A percentile compares a stretch with the other conserved stretches of the same genome.
Conservation (phyloP, 164 flowering plant species). For the Saururus chinensis region DNA sequence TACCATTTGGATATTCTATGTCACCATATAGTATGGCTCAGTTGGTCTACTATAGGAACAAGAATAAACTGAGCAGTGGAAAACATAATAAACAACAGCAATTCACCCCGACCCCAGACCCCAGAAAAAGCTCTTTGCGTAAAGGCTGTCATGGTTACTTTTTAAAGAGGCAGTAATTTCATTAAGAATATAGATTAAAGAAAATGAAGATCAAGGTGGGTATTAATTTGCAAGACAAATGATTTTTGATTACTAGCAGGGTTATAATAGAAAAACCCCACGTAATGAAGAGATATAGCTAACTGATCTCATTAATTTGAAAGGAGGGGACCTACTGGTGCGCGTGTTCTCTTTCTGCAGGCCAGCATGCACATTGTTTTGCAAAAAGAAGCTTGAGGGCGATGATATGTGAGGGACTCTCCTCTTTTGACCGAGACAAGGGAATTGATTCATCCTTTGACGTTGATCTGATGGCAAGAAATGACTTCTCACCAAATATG, state of each 20-base stretch:
- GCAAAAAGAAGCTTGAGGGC: not conserved
- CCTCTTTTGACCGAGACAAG: not conserved
- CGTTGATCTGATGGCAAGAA: not conserved
- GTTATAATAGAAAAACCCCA: not conserved
- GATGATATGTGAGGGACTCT: not conserved
- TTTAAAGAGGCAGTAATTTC: conserved; percentile 3
- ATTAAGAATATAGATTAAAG: not conserved
- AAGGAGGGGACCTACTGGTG: not conserved
- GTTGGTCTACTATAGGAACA: not conserved
- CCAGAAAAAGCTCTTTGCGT: not conserved
- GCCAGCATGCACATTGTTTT: not conserved
- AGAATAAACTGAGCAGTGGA: not conserved
- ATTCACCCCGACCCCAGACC: not conserved
- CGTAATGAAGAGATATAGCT: not conserved
- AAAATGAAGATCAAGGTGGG: not conserved
- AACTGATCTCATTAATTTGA: not conserved
- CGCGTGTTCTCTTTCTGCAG: not conserved
- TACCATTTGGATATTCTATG: too few species aligned
- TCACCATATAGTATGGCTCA: not conserved
- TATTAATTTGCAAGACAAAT: conserved; percentile 4
- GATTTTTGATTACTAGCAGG: not conserved
- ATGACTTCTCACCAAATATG: not conserved
- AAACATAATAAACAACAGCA: not conserved
- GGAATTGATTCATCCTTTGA: not conserved
- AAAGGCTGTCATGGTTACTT: conserved; percentile 20